phyloP scores from a whole-genome alignment of 2,329 filamentous ascomycete species.

The Hymenoscyphus infarciens region DNA sequence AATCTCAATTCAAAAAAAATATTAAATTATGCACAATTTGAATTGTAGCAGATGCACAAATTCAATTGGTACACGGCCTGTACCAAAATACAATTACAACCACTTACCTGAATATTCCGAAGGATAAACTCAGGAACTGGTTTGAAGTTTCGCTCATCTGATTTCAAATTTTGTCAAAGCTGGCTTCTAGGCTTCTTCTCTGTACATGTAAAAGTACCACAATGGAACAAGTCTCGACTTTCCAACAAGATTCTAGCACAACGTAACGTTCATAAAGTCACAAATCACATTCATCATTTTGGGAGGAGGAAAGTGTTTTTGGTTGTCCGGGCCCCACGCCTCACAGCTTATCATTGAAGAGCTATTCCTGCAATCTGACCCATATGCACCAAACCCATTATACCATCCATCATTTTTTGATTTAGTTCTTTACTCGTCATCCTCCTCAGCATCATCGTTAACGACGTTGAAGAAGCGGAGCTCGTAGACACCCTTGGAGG shows the following conservation, averaged over 20 bases:
- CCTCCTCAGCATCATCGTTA: slow-evolving; percentile 95
- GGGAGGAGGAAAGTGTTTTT: not conserved
- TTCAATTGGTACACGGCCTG: no score
- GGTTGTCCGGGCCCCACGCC: slow-evolving; percentile 10
- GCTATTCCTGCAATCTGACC: slow-evolving; percentile 18
- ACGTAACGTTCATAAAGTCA: not conserved
- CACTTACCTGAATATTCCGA: no score
- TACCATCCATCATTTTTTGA: slow-evolving; percentile 13
- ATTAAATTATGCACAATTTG: not conserved
- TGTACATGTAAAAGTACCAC: not conserved
- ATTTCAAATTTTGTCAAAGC: no score
- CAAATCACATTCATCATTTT: not conserved
- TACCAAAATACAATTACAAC: no score
- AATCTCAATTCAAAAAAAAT: not conserved
- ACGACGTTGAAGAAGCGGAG: slow-evolving; percentile 99
- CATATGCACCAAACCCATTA: slow-evolving; percentile 14
- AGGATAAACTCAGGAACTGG: no score
- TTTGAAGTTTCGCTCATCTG: no score
- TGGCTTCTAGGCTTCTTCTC: no score
- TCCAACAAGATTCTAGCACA: not conserved
- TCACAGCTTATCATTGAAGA: slow-evolving; percentile 16
- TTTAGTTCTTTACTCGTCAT: slow-evolving; percentile 78
- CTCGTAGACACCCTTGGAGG: slow-evolving; percentile 97
- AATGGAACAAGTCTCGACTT: not conserved
- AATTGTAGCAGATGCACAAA: no score